Base-by-base conservation (phyloP, 768 basidiomycete species). In the Phaeotremella skinneri region DNA sequence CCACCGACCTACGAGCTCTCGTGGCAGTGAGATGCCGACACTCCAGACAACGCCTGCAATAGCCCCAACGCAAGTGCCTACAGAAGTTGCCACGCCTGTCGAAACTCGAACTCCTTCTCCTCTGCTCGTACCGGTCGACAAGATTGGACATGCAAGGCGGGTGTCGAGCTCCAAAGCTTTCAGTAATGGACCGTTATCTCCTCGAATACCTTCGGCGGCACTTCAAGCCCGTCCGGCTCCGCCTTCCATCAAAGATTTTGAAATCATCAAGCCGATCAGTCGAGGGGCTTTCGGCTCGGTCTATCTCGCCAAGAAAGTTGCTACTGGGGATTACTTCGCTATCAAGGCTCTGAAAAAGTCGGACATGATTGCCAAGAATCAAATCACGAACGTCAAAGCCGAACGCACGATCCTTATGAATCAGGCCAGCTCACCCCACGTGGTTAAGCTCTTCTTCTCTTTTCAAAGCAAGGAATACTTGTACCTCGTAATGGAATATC, bases 281-380 rank as follows among this genome's bases (percentile, higher is more conserved):
- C 97, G 97, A 74, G 96, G 96, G 53, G 96, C 96, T 1, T 98
- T 99, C 75, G 96, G 96, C 16, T 92, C 92, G 7, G 96, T 99
- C 54, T 99, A 96, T 78, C 83, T 99, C 52, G 90, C 96, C 42
- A 98, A 94, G 82, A 99, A 99, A 83, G 93, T 91, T 70, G 88
- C 84, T 4, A 99, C 96, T 1, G 96, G 96, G 52, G 96, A 98
- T 78, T 98, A 97, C 78, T 99, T 88, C 79, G 96, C 96, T 26
- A 94, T 99, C 84, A 99, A 99, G 79, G 93, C 98, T n/a, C 79
- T 99, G 74, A 97, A 94, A 81, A 99, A 99, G 81, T 91, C 92
- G n/a, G 96, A 99, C 79, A 99, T 99, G 96, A 98, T 99, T 76
- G 90, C 96, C 39, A 99, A 99, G 84, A 99, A 99, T 80, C 96